Evolutionary conservation across 23 red algal species (phyloP).

Genomic region (Gracilaria vermiculophylla): DNA sequence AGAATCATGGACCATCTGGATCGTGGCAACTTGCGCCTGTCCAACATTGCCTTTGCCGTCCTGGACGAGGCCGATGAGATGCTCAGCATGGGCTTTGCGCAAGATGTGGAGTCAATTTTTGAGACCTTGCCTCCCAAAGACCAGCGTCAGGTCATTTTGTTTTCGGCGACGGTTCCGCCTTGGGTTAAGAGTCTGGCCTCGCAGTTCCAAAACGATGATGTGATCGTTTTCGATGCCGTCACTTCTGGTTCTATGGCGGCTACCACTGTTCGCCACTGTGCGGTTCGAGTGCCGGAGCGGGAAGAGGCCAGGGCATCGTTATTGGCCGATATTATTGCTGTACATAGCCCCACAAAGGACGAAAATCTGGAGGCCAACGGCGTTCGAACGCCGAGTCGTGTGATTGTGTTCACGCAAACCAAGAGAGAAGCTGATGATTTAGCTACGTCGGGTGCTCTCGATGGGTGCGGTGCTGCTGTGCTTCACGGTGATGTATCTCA

Average conservation of each 20-base stretch:
- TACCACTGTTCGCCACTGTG: conserved; percentile 89
- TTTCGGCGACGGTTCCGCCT: conserved; percentile 93
- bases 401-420: conserved; percentile 93
- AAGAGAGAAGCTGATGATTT: conserved; percentile 97
- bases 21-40: conserved; percentile 65
- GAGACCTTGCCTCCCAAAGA: conserved; percentile 47
- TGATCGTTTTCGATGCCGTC: conserved; percentile 76
- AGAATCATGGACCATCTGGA: conserved; percentile 92
- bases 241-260: conserved; percentile 74
- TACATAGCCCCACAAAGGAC: conserved; percentile 16
- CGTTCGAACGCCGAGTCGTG: conserved; percentile 55
- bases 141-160: conserved; percentile 85
- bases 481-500: conserved; percentile 97
- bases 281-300: conserved; percentile 78
- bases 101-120: conserved; percentile 92
- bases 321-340: conserved; percentile 83
- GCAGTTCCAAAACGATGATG: conserved; percentile 81
- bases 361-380: background rate
- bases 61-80: conserved; percentile 99
- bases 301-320: conserved; percentile 69
- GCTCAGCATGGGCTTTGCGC: conserved; percentile 98
- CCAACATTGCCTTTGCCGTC: conserved; percentile 76
- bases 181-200: conserved; percentile 92
- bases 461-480: conserved; percentile 84
- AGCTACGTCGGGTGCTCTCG: conserved; percentile 70